Evolutionary conservation across 768 basidiomycete species (phyloP), one percentile per base, ranked within the genome.

Genomic region (Pisolithus orientalis): DNA sequence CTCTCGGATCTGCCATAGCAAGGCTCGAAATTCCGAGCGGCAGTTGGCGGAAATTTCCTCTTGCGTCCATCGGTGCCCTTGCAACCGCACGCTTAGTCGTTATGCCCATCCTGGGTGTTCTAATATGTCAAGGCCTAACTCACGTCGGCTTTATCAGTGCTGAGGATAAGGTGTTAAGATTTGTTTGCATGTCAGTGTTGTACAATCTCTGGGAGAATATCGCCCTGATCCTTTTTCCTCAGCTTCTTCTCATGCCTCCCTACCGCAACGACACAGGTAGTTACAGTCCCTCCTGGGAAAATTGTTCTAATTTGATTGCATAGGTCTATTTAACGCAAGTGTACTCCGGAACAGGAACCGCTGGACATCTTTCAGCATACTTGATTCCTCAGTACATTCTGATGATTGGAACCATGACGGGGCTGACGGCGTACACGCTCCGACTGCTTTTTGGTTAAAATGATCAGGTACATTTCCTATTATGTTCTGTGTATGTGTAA

Each of bases 241-340:
- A 34, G 34, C 14, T 34, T 34, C 34, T 34, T 34, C 34, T 34
- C 34, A 13, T 34, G 34, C 34, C 34, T 34, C 34, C 34, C 34
- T 13, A 34, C 34, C 5, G 34, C 34, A 13, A 34, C 82, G 7
- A 75, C 75, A 4, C 82, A 84, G 70, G 80, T 81, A 39, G 42
- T 53, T 49, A n/a, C 31, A 34, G 4, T 42, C 24, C 6, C 45
- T 27, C 27, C 6, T 43, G 29, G 8, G 5, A 44, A 17, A 28
- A 49, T 21, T 46, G 29, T 54, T 50, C 32, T 27, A 38, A 3
- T 55, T 25, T 14, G 40, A 24, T 47, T 16, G 47, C 39, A 3
- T 27, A 85, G 77, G 83, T 85, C 0, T 77, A 76, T 51, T 65
- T 86, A 37, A 85, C 83, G 1, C 83, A 87, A 58, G 77, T 83